Conservation (phyloP, 352 stramenopile species). For the Phytophthora vignae region DNA sequence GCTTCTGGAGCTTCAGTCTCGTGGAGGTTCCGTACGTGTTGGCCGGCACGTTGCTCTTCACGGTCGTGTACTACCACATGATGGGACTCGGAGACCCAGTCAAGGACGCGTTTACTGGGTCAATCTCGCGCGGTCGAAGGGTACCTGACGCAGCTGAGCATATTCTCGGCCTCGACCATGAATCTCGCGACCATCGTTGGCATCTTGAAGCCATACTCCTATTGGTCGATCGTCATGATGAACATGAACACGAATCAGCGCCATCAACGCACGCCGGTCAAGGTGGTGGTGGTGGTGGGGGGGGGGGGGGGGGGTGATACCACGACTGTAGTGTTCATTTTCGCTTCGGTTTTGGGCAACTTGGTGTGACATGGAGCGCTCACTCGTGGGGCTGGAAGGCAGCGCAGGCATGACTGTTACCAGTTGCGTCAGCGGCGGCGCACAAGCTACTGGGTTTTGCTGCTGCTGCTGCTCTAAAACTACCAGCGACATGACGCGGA, state of each 20-base stretch:
- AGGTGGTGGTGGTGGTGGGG: no score
- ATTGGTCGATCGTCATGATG: no score
- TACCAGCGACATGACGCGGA: conserved; percentile 43
- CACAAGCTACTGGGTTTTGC: conserved; percentile 22
- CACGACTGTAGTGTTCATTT: background rate
- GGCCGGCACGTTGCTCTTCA: background rate
- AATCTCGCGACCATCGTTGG: conserved; percentile 26
- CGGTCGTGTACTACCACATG: conserved; percentile 29
- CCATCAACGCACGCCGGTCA: no score
- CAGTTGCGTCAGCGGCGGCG: conserved; percentile 13
- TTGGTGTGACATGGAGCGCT: conserved; percentile 19
- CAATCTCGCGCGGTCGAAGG: conserved; percentile 34
- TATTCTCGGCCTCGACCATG: conserved; percentile 32
- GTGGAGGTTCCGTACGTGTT: conserved; percentile 7
- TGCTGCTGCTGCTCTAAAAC: conserved; percentile 30
- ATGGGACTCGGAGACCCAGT: conserved; percentile 45
- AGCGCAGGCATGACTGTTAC: background rate
- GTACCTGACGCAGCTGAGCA: conserved; percentile 36
- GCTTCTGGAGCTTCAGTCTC: background rate
- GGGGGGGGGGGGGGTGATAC: no score
- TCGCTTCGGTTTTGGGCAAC: conserved; percentile 13
- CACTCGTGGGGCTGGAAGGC: conserved; percentile 7
- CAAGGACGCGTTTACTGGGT: conserved; percentile 35
- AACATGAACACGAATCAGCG: no score
- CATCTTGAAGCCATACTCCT: conserved; percentile 10